Percentiles rank a stretch among this genome's conserved stretches.
These are phyloP conservation scores for Podaxis sp. DNA, from an alignment of 768 basidiomycete genomes.

Conservation along the genomic window DNA sequence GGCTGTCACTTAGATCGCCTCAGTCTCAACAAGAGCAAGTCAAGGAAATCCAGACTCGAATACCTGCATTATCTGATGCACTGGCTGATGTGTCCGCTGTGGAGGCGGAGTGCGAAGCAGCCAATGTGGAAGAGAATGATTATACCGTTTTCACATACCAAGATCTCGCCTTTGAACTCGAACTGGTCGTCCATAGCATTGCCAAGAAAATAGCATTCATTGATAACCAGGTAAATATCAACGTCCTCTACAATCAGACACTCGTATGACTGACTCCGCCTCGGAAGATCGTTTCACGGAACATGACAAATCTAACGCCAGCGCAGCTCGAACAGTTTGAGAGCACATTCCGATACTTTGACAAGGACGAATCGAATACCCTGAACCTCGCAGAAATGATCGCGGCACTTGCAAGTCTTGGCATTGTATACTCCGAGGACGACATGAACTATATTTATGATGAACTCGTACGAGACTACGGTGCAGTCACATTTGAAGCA, in stretches of 20 bases:
- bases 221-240: conserved; percentile 79
- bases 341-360: conserved; percentile 96
- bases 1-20: not conserved
- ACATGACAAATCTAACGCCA: conserved; percentile 92
- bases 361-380: conserved; percentile 89
- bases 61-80: conserved; percentile 63
- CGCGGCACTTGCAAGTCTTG: conserved; percentile 92
- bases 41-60: conserved; percentile 59
- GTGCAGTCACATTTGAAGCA: conserved; percentile 89
- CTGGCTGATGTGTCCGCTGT: conserved; percentile 57
- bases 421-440: conserved; percentile 91
- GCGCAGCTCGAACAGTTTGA: conserved; percentile 97
- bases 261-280: not conserved
- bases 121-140: conserved; percentile 97
- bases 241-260: not conserved
- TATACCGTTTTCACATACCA: conserved; percentile 88
- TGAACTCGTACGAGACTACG: conserved; percentile 77
- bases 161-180: conserved; percentile 89
- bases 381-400: conserved; percentile 83
- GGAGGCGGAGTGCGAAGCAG: conserved; percentile 76
- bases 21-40: conserved; percentile 77
- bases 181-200: conserved; percentile 76
- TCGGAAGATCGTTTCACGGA: conserved; percentile 84
- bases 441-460: conserved; percentile 85
- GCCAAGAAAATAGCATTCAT: conserved; percentile 93